Evolutionary conservation across 2,329 filamentous ascomycete species (phyloP).

Genomic region (Aspergillus sp.): DNA sequence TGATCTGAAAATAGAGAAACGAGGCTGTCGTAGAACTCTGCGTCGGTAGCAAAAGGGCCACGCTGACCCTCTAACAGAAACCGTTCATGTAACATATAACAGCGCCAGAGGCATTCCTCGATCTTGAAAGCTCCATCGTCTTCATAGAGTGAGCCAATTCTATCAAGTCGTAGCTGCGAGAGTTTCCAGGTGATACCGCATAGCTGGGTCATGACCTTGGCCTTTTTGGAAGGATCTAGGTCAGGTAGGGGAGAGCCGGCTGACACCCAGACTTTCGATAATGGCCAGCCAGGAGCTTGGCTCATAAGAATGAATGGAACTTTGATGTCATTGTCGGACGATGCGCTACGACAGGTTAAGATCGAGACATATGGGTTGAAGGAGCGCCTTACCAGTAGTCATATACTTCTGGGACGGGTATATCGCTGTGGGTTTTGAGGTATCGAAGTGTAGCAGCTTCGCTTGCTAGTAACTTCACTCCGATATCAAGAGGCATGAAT

Average conservation of each 20-base stretch:
- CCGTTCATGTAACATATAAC: slow-evolving; percentile 22
- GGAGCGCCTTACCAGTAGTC: slow-evolving; percentile 24
- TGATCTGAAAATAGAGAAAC: slow-evolving; percentile 14
- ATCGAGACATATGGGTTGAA: background rate
- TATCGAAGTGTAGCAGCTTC: slow-evolving; percentile 36
- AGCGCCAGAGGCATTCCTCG: slow-evolving; percentile 23
- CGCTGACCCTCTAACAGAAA: slow-evolving; percentile 18
- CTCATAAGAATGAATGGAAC: slow-evolving; percentile 39
- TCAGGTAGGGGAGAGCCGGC: slow-evolving; percentile 11
- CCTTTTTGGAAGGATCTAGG: slow-evolving; percentile 16
- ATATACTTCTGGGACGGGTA: slow-evolving; percentile 36
- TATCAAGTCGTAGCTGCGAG: slow-evolving; percentile 28
- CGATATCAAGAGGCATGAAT: slow-evolving; percentile 21
- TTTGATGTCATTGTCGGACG: slow-evolving; percentile 27
- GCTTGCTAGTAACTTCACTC: slow-evolving; percentile 29
- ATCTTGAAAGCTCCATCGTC: slow-evolving; percentile 21
- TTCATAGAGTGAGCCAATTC: slow-evolving; percentile 33
- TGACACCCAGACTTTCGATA: slow-evolving; percentile 26
- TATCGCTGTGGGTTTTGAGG: slow-evolving; percentile 29
- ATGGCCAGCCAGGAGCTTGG: slow-evolving; percentile 31
- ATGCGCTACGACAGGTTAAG: slow-evolving; percentile 17
- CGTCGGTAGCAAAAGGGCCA: slow-evolving; percentile 24
- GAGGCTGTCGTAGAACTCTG: slow-evolving; percentile 24
- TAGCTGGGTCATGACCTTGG: slow-evolving; percentile 31
- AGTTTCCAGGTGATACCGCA: slow-evolving; percentile 27